These are phyloP conservation scores for Zopfia rhizophila DNA, from an alignment of 2,329 filamentous ascomycete genomes.

Conservation along the genomic window DNA sequence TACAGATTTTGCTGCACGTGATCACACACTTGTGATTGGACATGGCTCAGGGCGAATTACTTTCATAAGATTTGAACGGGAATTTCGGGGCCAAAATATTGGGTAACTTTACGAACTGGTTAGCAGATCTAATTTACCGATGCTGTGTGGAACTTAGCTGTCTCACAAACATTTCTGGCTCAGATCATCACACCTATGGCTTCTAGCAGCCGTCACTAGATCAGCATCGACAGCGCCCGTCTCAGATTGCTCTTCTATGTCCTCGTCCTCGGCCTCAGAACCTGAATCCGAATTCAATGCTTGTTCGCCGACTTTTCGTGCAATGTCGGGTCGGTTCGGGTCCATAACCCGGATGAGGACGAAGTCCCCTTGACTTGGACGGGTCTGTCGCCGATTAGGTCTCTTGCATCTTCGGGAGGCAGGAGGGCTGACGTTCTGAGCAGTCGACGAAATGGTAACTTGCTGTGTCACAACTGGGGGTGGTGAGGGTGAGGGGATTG, in stretches of 20 bases:
- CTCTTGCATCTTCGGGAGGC: constrained; percentile 71
- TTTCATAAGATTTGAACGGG: too few species aligned
- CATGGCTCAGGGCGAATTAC: too few species aligned
- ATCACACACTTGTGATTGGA: too few species aligned
- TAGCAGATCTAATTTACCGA: too few species aligned
- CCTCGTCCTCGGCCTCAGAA: constrained; percentile 53
- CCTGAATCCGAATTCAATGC: constrained; percentile 57
- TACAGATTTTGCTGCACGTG: too few species aligned
- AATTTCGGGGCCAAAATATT: too few species aligned
- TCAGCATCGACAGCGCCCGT: too few species aligned
- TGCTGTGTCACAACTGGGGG: neutral
- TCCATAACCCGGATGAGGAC: constrained; percentile 71
- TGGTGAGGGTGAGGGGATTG: constrained; percentile 1
- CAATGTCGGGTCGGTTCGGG: constrained; percentile 70
- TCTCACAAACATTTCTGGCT: constrained; percentile 16
- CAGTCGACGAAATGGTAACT: constrained; percentile 1
- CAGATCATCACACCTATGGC: constrained; percentile 12
- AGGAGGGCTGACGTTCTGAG: too few species aligned
- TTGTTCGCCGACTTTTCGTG: constrained; percentile 61
- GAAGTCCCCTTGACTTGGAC: constrained; percentile 67
- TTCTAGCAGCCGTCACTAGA: constrained; percentile 17
- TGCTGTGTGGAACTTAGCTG: constrained; percentile 16
- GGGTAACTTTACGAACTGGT: too few species aligned
- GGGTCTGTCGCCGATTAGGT: too few species aligned
- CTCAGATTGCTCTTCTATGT: too few species aligned